Base-by-base conservation (phyloP, 1,284 basidiomycete genomes). In the Gomphus sp. region DNA sequence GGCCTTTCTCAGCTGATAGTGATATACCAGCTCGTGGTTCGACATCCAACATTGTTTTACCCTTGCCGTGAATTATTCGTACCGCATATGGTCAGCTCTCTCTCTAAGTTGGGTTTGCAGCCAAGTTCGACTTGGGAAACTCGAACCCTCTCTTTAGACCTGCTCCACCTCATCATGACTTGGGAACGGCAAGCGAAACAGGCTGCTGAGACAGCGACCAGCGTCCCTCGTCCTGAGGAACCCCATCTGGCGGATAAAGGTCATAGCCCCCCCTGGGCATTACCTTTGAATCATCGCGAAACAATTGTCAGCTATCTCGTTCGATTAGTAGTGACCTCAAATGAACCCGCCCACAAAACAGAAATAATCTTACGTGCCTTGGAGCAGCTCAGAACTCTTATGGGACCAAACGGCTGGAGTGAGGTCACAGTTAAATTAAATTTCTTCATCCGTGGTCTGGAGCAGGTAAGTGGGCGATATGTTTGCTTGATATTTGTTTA, bases 291-390 rank as follows among this genome's bases (percentile, higher is more conserved):
- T 18, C 85, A 93, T 63, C 83, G 92, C 36, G 95, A 98, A 71
- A 88, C 86, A 62, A 87, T 97, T 72, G 88, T 98, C 63, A 95
- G 91, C 72, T 97, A 95, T 72, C 80, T 99, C 33, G 87, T 99
- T 25, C 87, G 95, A 55, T 81, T 98, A 56, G 86, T 82, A 5
- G 87, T 92, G n/a, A 79, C 85, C 25, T 80, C 84, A 5, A 78
- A 82, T 50, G 94, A 98, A 58, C 76, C 80, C 5, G 76, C 84
- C 31, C 76, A 81, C 14, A 81, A 82, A 59, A 78, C 75, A 25
- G 78, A 80, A 22, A 76, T 95, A 18, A 80, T 91, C 47, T 81
- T 87, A 47, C 84, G 91, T 61, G 92, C 93, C 0, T 76, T 98
- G 55, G 74, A 80, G 5, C 75, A 97, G n/a, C 78, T 99, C 61